Conservation (phyloP, 1,284 basidiomycete species). For the Marasmius oreades region DNA sequence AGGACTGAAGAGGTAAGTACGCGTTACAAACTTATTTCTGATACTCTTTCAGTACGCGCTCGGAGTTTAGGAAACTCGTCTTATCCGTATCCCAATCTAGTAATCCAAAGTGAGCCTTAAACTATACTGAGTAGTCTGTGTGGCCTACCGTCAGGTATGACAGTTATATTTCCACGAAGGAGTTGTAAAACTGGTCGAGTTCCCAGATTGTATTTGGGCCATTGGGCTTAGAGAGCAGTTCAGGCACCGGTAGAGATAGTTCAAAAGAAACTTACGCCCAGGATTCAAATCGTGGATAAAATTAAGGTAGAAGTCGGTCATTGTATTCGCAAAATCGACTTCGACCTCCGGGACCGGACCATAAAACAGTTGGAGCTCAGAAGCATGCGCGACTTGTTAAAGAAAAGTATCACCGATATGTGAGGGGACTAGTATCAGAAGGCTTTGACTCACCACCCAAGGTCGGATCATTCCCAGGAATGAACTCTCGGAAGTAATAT, state of each 20-base stretch:
- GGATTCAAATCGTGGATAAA: slow-evolving; percentile 52
- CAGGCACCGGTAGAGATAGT: background rate
- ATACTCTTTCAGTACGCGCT: slow-evolving; percentile 39
- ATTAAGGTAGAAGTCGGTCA: slow-evolving; percentile 50
- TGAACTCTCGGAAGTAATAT: slow-evolving; percentile 54
- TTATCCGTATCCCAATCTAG: slow-evolving; percentile 42
- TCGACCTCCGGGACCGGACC: slow-evolving; percentile 44
- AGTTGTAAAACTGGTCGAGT: slow-evolving; percentile 42
- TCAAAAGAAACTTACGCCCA: slow-evolving; percentile 33
- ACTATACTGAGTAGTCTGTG: too few relatives aligned
- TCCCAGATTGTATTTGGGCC: slow-evolving; percentile 38
- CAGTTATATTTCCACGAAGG: slow-evolving; percentile 44
- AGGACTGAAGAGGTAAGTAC: too few relatives aligned
- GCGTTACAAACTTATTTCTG: slow-evolving; percentile 34
- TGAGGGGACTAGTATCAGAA: background rate
- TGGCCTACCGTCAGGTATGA: slow-evolving; percentile 44
- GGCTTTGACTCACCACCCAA: slow-evolving; percentile 34
- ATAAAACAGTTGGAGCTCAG: slow-evolving; percentile 47
- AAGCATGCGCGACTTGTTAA: slow-evolving; percentile 44
- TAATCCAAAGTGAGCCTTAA: background rate
- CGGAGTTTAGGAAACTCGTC: slow-evolving; percentile 40
- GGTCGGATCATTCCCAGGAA: slow-evolving; percentile 42
- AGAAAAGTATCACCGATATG: background rate
- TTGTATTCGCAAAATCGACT: slow-evolving; percentile 39
- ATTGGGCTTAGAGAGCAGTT: slow-evolving; percentile 29